These are phyloP conservation scores for Neurospora tetrasperma DNA, from an alignment of 495 filamentous ascomycete species.

Conservation along the genomic window DNA sequence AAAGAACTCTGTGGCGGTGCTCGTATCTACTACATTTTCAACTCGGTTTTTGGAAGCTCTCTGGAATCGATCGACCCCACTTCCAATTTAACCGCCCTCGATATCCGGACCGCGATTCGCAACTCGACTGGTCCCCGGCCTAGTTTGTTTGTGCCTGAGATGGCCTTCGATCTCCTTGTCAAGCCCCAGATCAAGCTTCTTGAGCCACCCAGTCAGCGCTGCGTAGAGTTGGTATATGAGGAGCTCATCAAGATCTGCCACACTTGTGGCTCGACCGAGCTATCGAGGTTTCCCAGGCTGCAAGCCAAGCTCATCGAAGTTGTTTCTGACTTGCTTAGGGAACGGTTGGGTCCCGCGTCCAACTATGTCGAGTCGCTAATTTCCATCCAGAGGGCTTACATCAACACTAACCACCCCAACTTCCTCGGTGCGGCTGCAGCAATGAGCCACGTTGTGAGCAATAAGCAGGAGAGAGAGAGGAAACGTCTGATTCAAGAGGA, in stretches of 20 bases:
- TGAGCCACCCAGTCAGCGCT: conserved; percentile 90
- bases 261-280: conserved; percentile 91
- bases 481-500: conserved; percentile 72
- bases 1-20: conserved; percentile 97
- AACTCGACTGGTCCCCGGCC: conserved; percentile 96
- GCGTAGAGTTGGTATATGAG: conserved; percentile 96
- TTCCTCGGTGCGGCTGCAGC: conserved; percentile 96
- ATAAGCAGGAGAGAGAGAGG: conserved; percentile 86
- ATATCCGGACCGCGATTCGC: conserved; percentile 95
- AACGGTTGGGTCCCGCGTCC: conserved; percentile 80
- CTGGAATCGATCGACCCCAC: conserved; percentile 94
- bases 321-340: conserved; percentile 89
- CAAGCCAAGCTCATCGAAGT: conserved; percentile 98
- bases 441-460: conserved; percentile 91
- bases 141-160: conserved; percentile 91
- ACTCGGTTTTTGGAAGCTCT: conserved; percentile 96
- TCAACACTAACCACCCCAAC: conserved; percentile 99
- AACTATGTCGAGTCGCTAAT: conserved; percentile 92
- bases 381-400: conserved; percentile 93
- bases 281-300: conserved; percentile 81
- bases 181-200: conserved; percentile 98
- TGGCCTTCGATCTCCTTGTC: conserved; percentile 94
- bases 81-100: conserved; percentile 85
- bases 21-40: conserved; percentile 99
- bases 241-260: conserved; percentile 99